Percentiles rank a stretch among this genome's conserved stretches.
Evolutionary conservation across 805 yeast species (phyloP).

Genomic region (Barnettozyma siamensis): DNA sequence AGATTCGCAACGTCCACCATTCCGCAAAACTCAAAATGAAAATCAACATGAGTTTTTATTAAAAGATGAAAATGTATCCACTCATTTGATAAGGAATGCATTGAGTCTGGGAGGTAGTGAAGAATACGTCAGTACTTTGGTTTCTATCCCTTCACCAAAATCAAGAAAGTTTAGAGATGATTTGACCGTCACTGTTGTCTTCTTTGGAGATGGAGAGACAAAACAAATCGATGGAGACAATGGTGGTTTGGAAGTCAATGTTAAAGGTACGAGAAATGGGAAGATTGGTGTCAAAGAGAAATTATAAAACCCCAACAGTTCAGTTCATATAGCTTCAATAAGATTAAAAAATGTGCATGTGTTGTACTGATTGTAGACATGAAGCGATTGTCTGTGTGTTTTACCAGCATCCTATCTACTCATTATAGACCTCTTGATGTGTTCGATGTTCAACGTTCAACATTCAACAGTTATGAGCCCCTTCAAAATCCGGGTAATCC

Average conservation of each 20-base stretch:
- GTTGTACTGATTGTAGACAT: too few species aligned
- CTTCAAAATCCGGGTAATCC: too few species aligned
- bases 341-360: too few species aligned
- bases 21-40: slow-evolving; percentile 44
- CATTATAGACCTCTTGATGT: too few species aligned
- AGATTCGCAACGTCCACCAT: slow-evolving; percentile 63
- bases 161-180: slow-evolving; percentile 94
- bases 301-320: background rate
- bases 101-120: slow-evolving; percentile 81
- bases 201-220: slow-evolving; percentile 56
- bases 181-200: slow-evolving; percentile 90
- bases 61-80: slow-evolving; percentile 84
- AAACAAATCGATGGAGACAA: background rate
- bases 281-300: slow-evolving; percentile 1
- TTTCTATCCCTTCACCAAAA: slow-evolving; percentile 86
- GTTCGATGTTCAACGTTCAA: too few species aligned
- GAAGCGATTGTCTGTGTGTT: too few species aligned
- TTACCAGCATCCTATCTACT: too few species aligned
- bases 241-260: slow-evolving; percentile 11
- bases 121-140: slow-evolving; percentile 83
- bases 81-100: slow-evolving; percentile 92
- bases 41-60: slow-evolving; percentile 42
- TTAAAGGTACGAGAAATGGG: slow-evolving; percentile 10
- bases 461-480: too few species aligned
- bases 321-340: too few species aligned